Percentiles rank a stretch among this genome's conserved stretches.
Evolutionary conservation across 2,329 filamentous ascomycete genomes (phyloP).

Genomic region (Ampelomyces quisqualis): DNA sequence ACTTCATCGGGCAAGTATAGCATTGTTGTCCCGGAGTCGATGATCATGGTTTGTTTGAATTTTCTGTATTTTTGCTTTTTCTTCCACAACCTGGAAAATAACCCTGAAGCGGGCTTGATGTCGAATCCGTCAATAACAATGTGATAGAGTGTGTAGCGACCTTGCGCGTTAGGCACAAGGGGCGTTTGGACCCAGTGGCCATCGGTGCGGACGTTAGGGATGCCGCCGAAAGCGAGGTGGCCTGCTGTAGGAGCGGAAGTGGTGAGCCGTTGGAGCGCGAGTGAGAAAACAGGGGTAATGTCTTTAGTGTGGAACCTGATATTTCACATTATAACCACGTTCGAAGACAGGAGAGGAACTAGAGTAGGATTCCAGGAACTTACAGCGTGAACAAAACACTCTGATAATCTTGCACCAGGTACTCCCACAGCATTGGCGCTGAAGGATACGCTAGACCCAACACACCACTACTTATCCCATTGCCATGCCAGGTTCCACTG

Average conservation of each 20-base stretch:
- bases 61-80: not conserved
- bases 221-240: conserved; percentile 35
- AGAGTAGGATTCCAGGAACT: too few relatives aligned
- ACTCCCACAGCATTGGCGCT: too few relatives aligned
- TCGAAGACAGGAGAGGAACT: not conserved
- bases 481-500: too few relatives aligned
- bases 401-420: too few relatives aligned
- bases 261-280: conserved; percentile 27
- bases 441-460: too few relatives aligned
- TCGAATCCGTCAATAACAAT: conserved; percentile 27
- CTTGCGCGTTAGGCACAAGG: conserved; percentile 13
- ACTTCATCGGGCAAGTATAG: conserved; percentile 25
- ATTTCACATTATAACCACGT: not conserved
- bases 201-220: conserved; percentile 20
- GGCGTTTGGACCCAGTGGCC: conserved; percentile 18
- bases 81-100: not conserved
- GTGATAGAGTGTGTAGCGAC: conserved; percentile 29
- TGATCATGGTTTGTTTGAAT: conserved; percentile 15
- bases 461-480: too few relatives aligned
- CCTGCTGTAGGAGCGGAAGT: conserved; percentile 18
- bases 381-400: too few relatives aligned
- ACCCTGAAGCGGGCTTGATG: conserved; percentile 10
- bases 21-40: conserved; percentile 30
- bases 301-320: conserved; percentile 13
- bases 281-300: conserved; percentile 24